Evolutionary conservation across 495 filamentous ascomycete genomes (phyloP).

Genomic region (Thozetella sp.): DNA sequence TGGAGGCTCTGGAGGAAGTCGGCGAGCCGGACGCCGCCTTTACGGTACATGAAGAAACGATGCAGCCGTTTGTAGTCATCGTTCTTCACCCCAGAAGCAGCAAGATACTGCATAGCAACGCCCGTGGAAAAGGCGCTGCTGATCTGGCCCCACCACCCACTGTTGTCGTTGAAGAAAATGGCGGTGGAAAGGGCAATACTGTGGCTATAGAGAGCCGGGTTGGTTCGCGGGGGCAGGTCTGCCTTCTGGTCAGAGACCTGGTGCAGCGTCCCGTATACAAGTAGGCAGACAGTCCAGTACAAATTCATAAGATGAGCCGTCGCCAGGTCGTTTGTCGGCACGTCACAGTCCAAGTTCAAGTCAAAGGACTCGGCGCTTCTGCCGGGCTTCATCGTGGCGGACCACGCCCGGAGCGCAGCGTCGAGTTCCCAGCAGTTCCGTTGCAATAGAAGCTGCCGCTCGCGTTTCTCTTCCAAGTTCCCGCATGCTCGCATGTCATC

Average conservation of each 20-base stretch:
- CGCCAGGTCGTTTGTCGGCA: background rate
- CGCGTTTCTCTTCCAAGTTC: background rate
- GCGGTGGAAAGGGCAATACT: background rate
- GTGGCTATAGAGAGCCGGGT: background rate
- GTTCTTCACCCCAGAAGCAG: no score
- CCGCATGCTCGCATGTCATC: background rate
- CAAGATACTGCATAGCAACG: background rate
- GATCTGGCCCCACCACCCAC: background rate
- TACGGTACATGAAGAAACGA: background rate
- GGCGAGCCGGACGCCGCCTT: background rate
- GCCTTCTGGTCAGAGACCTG: background rate
- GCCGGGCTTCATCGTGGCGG: background rate
- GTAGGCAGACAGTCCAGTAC: background rate
- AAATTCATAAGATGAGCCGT: background rate
- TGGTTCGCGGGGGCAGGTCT: background rate
- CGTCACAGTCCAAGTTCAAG: background rate
- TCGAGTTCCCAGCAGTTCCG: background rate
- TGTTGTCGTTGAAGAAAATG: background rate
- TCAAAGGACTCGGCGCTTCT: background rate
- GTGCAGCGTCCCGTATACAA: background rate
- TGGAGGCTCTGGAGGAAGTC: background rate
- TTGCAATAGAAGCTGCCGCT: background rate
- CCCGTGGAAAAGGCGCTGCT: background rate
- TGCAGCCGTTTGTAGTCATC: background rate
- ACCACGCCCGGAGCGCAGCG: background rate